phyloP scores from a whole-genome alignment of 345 rosid species.

The Stellera chamaejasme region DNA sequence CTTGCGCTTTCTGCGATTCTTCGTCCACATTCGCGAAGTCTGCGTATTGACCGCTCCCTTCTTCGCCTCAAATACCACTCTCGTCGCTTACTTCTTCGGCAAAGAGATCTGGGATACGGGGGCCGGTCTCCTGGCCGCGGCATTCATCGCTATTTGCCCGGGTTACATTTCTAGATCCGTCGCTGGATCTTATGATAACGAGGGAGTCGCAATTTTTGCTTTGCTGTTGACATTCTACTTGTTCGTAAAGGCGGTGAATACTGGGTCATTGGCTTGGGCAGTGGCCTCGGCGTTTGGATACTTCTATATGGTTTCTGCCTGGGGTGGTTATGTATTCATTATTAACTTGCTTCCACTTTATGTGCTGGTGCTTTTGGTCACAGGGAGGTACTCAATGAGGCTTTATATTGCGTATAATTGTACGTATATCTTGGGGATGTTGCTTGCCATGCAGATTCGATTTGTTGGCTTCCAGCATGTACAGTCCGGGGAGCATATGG shows the following conservation, averaged over 20 bases:
- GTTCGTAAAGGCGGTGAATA: conserved; percentile 86
- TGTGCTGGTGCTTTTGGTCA: conserved; percentile 81
- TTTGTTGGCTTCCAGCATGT: conserved; percentile 99
- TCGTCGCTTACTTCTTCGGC: conserved; percentile 94
- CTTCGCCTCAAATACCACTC: conserved; percentile 88
- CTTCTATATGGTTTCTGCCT: conserved; percentile 97
- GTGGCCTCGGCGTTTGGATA: conserved; percentile 93
- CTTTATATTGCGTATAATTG: conserved; percentile 85
- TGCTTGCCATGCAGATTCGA: conserved; percentile 97
- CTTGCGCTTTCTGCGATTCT: conserved; percentile 56
- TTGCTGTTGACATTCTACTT: conserved; percentile 78
- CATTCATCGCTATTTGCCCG: conserved; percentile 86
- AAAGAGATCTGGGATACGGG: conserved; percentile 97
- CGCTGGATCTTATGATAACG: conserved; percentile 94
- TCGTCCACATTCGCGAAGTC: conserved; percentile 94
- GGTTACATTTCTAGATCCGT: conserved; percentile 95
- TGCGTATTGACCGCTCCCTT: conserved; percentile 95
- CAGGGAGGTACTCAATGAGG: conserved; percentile 95
- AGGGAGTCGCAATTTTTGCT: conserved; percentile 92
- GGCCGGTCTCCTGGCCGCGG: conserved; percentile 93
- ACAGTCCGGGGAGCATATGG: conserved; percentile 99
- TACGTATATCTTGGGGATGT: conserved; percentile 93
- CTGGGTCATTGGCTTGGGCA: conserved; percentile 88
- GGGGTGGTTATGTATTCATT: conserved; percentile 99
- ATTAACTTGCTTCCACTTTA: conserved; percentile 93